These are phyloP conservation scores for Populus hybrid DNA, from an alignment of 441 rosid species.

Conservation along the genomic window DNA sequence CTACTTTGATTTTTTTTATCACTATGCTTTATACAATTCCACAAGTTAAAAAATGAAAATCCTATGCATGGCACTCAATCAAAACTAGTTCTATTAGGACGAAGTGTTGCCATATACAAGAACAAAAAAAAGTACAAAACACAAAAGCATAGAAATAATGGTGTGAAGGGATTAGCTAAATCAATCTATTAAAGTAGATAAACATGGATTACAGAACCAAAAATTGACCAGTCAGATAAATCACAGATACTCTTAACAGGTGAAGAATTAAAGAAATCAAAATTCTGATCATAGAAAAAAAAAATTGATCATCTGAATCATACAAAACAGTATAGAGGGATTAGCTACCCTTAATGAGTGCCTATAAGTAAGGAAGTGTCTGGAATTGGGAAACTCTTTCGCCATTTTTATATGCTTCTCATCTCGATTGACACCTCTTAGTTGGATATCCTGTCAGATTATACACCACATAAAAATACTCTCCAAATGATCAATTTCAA, in stretches of 20 bases:
- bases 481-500: neutral
- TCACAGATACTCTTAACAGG: neutral
- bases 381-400: conserved; percentile 51
- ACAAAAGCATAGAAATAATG: too few species aligned
- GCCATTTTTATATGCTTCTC: conserved; percentile 80
- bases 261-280: neutral
- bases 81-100: too few species aligned
- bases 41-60: too few species aligned
- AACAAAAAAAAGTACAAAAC: too few species aligned
- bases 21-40: too few species aligned
- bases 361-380: conserved; percentile 63
- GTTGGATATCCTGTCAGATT: conserved; percentile 67
- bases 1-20: too few species aligned
- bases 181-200: too few species aligned
- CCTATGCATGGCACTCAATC: too few species aligned
- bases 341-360: conserved; percentile 69
- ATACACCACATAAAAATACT: conserved; percentile 7
- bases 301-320: conserved; percentile 1
- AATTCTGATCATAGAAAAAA: neutral
- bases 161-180: too few species aligned
- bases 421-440: conserved; percentile 77
- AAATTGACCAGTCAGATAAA: neutral
- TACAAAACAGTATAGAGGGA: neutral
- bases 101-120: too few species aligned
- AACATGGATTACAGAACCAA: neutral